Percentiles rank a stretch among this genome's conserved stretches.
phyloP scores from a whole-genome alignment of 768 basidiomycete species.

The Suillus subluteus region DNA sequence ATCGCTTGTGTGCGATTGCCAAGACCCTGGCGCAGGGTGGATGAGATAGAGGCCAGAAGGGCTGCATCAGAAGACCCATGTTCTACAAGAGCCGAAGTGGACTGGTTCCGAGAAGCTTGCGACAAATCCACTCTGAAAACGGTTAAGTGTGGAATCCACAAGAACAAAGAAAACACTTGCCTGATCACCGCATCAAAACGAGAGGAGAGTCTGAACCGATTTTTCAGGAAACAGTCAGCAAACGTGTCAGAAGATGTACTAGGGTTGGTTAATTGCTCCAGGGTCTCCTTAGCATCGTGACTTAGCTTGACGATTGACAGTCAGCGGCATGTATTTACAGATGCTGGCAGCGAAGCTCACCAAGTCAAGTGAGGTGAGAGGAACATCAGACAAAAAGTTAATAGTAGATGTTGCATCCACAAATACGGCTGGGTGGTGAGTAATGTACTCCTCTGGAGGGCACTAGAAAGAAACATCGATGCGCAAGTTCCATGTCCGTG shows the following conservation, averaged over 20 bases:
- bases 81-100: conserved; percentile 48
- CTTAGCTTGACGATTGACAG: conserved; percentile 53
- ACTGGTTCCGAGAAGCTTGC: conserved; percentile 45
- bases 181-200: conserved; percentile 77
- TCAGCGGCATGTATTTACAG: conserved; percentile 6
- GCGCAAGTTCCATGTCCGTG: not conserved
- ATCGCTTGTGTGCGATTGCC: conserved; percentile 71
- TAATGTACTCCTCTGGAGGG: conserved; percentile 56
- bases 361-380: conserved; percentile 76
- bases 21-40: conserved; percentile 64
- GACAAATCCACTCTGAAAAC: conserved; percentile 49
- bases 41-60: conserved; percentile 54
- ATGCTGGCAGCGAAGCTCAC: conserved; percentile 42
- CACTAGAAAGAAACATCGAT: conserved; percentile 45
- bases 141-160: conserved; percentile 10
- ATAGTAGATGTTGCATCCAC: conserved; percentile 78
- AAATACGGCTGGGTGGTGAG: conserved; percentile 59
- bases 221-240: conserved; percentile 69
- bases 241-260: conserved; percentile 63
- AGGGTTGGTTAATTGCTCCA: conserved; percentile 60
- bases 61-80: conserved; percentile 61
- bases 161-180: conserved; percentile 39
- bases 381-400: conserved; percentile 79
- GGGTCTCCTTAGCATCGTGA: conserved; percentile 74
- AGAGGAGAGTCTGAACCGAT: conserved; percentile 62